Evolutionary conservation across 139 green algal genomes (phyloP).

Genomic region (Tetradesmus obliquus): DNA sequence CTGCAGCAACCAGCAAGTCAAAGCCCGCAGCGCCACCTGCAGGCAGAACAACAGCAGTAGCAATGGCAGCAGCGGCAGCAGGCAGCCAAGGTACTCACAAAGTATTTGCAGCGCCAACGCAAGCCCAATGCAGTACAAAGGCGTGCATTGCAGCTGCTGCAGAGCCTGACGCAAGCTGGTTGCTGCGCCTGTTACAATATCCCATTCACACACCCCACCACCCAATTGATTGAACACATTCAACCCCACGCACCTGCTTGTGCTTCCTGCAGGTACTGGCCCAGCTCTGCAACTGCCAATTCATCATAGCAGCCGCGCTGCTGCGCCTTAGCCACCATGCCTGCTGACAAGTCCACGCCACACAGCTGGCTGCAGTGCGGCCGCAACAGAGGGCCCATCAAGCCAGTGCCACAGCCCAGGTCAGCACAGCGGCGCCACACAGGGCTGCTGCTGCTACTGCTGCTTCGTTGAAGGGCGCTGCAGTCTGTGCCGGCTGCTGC

Average conservation of each 20-base stretch:
- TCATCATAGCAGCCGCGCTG: constrained; percentile 57
- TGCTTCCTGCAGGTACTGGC: constrained; percentile 45
- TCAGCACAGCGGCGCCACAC: constrained; percentile 56
- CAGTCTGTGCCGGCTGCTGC: neutral
- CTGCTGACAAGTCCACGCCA: constrained; percentile 66
- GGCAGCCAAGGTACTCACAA: neutral
- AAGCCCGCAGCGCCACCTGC: constrained; percentile 15
- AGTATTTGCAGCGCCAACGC: neutral
- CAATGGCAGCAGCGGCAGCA: neutral
- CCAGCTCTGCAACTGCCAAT: constrained; percentile 64
- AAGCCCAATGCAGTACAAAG: no score
- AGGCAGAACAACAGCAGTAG: neutral
- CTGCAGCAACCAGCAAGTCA: constrained; percentile 68
- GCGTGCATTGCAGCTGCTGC: no score
- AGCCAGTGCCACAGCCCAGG: constrained; percentile 72
- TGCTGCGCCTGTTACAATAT: neutral
- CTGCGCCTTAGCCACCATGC: constrained; percentile 64
- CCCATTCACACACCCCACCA: neutral
- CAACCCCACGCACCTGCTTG: neutral
- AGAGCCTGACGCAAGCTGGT: no score
- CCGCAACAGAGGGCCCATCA: constrained; percentile 70
- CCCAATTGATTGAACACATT: neutral
- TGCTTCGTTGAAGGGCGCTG: neutral
- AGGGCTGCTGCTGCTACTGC: neutral
- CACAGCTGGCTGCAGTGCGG: constrained; percentile 47